These are phyloP conservation scores for Trypanosoma scelopori DNA, from an alignment of 208 protist species.

Conservation along the genomic window DNA sequence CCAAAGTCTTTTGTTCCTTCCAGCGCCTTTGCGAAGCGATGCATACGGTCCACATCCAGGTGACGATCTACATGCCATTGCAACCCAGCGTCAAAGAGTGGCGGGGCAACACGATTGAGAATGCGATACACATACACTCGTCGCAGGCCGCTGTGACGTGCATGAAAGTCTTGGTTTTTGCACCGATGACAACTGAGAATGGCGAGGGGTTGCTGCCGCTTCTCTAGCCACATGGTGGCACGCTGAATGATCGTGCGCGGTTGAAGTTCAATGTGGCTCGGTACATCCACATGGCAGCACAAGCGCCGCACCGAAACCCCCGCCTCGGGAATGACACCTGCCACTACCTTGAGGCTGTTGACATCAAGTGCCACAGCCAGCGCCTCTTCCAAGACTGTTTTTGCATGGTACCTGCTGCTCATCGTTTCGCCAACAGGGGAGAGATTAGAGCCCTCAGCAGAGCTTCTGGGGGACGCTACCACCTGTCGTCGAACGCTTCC, in stretches of 20 bases:
- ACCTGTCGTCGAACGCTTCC: slow-evolving; percentile 15
- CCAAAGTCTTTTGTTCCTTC: slow-evolving; percentile 83
- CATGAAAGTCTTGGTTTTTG: slow-evolving; percentile 82
- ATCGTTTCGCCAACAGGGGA: slow-evolving; percentile 17
- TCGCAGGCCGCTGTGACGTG: slow-evolving; percentile 71
- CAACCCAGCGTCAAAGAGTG: slow-evolving; percentile 79
- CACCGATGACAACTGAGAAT: slow-evolving; percentile 75
- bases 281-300: slow-evolving; percentile 82
- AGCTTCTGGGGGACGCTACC: slow-evolving; percentile 6
- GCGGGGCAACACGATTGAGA: slow-evolving; percentile 87
- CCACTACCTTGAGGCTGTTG: slow-evolving; percentile 45
- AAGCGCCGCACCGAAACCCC: slow-evolving; percentile 81
- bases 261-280: slow-evolving; percentile 72
- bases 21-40: slow-evolving; percentile 64
- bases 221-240: slow-evolving; percentile 78
- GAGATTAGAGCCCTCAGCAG: not conserved
- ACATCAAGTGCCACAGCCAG: slow-evolving; percentile 81
- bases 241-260: slow-evolving; percentile 89
- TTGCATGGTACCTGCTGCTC: slow-evolving; percentile 35
- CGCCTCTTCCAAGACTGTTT: slow-evolving; percentile 78
- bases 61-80: slow-evolving; percentile 90
- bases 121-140: slow-evolving; percentile 90
- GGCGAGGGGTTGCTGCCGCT: slow-evolving; percentile 70
- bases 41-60: slow-evolving; percentile 80
- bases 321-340: slow-evolving; percentile 71